Percentiles rank a stretch among this genome's conserved stretches.
phyloP scores from a whole-genome alignment of 129 eudicot genomes.

The Escallonia rubra region DNA sequence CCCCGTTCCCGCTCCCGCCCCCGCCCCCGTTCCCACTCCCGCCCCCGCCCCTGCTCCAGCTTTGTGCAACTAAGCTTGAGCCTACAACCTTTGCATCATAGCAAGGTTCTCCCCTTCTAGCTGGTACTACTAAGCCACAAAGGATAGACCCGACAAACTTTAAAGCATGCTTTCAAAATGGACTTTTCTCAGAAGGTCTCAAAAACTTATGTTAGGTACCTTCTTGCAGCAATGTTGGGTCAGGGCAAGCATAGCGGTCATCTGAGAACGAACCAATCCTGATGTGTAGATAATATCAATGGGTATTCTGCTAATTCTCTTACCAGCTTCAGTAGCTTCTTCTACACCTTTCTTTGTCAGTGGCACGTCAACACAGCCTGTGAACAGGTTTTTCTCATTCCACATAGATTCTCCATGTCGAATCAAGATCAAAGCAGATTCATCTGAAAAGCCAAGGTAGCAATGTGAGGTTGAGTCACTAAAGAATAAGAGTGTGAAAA shows the following conservation, averaged over 20 bases:
- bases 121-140: no score
- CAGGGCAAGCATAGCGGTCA: constrained; percentile 94
- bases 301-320: constrained; percentile 59
- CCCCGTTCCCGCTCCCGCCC: no score
- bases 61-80: no score
- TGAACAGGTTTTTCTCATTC: constrained; percentile 83
- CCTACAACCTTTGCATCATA: no score
- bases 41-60: no score
- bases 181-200: no score
- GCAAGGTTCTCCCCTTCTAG: no score
- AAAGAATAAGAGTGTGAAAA: not conserved
- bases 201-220: constrained; percentile 28
- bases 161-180: no score
- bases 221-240: constrained; percentile 72
- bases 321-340: constrained; percentile 89
- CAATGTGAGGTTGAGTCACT: not conserved
- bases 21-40: no score
- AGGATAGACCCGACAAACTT: no score
- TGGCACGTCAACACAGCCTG: constrained; percentile 92
- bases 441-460: constrained; percentile 30
- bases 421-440: constrained; percentile 63
- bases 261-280: constrained; percentile 73
- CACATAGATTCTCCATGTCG: constrained; percentile 94
- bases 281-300: constrained; percentile 69
- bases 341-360: constrained; percentile 70